Evolutionary conservation across 495 filamentous ascomycete species (phyloP), one percentile per base, ranked within the genome.

Genomic region (Diplogelasinospora grovesii): DNA sequence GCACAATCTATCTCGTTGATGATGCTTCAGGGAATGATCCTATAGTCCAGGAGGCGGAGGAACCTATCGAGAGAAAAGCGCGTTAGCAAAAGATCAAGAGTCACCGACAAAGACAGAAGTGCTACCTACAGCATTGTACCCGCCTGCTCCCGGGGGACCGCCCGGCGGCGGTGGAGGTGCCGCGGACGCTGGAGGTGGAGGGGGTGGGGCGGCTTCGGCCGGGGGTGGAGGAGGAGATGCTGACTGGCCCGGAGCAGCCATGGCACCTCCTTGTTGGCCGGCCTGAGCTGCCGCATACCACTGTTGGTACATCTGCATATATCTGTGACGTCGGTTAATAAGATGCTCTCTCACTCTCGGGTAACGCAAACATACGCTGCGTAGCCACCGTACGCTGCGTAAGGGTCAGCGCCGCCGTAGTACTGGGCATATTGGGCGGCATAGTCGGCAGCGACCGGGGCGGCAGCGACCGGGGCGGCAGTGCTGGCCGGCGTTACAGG

Each of bases 301-400:
- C 43, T 82, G 77, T 41, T 87, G 83, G 55, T 88, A 87, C 52
- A 69, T 59, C 40, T 83, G 77, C 35, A 85, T 69, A 42, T 94
- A 89, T 27, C 77, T 79, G 48, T 19, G 29, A 13, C 19, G 25
- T 40, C 23, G 32, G 38, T 32, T 18, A 39, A 27, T n/a, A n/a
- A n/a, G n/a, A n/a, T n/a, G n/a, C n/a, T n/a, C n/a, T n/a, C n/a
- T n/a, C n/a, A n/a, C n/a, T n/a, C n/a, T n/a, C n/a, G n/a, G n/a
- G n/a, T n/a, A n/a, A n/a, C n/a, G n/a, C n/a, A 28, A 11, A 70
- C 56, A 54, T 63, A 73, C 53, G 73, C 72, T 37, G 66, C 63
- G 54, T 92, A 92, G 19, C 92, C 92, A 41, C 92, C 92, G 46
- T 93, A 96, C 20, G 85, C 81, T 3, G 86, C 88, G 58, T 96